phyloP scores from a whole-genome alignment of 257 asterid species.

The Mitragyna speciosa region DNA sequence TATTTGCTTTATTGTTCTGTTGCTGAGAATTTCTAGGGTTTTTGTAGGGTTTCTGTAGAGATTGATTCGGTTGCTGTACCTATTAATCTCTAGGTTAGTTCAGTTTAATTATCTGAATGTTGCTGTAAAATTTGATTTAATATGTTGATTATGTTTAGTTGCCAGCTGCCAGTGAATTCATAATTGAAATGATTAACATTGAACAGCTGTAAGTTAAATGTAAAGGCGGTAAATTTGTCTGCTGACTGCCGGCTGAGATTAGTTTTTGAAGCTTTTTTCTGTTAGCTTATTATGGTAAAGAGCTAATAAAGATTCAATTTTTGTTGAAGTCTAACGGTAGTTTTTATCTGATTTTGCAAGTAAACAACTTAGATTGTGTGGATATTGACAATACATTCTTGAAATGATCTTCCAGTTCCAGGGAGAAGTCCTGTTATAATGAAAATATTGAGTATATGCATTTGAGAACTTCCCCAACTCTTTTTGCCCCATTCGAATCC shows the following conservation, averaged over 20 bases:
- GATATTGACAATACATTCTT: not conserved
- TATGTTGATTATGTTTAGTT: no score
- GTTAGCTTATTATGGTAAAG: not conserved
- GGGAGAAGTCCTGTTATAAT: no score
- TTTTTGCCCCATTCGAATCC: not conserved
- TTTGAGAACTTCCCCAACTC: not conserved
- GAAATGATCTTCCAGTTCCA: no score
- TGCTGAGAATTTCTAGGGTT: slow-evolving; percentile 11
- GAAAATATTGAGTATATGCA: no score
- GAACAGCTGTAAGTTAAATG: not conserved
- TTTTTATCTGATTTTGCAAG: not conserved
- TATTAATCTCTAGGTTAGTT: slow-evolving; percentile 15
- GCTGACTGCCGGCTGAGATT: not conserved
- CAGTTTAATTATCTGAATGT: slow-evolving; percentile 1
- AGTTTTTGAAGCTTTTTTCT: not conserved
- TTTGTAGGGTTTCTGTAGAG: not conserved
- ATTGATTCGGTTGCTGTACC: not conserved
- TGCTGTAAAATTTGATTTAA: not conserved
- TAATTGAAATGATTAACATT: not conserved
- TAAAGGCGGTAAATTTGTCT: not conserved
- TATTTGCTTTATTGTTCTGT: not conserved
- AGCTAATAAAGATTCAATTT: not conserved
- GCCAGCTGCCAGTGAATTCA: not conserved
- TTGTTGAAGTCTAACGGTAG: not conserved
- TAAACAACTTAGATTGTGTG: not conserved